These are phyloP conservation scores for Platanthera zijinensis DNA, from an alignment of 106 monocot species.

Conservation along the genomic window DNA sequence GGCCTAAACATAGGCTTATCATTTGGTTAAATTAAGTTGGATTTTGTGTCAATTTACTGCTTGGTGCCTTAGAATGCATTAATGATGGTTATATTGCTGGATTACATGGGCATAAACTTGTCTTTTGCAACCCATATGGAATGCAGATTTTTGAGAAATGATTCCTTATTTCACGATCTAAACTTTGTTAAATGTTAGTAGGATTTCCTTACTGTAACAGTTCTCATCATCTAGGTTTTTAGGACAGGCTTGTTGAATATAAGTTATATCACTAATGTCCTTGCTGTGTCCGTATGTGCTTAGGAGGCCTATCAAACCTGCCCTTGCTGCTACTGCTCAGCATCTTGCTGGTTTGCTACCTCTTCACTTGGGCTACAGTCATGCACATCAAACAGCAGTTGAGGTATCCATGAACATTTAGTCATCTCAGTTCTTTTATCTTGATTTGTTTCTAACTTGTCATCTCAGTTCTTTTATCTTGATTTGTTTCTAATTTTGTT, in stretches of 20 bases:
- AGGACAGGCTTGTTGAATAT: background rate
- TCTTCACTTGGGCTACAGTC: constrained; percentile 89
- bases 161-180: background rate
- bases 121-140: background rate
- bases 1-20: background rate
- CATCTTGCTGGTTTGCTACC: constrained; percentile 89
- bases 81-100: background rate
- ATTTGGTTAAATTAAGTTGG: background rate
- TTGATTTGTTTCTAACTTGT: background rate
- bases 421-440: background rate
- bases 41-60: background rate
- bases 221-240: background rate
- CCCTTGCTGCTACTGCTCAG: constrained; percentile 82
- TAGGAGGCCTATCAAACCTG: constrained; percentile 88
- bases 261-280: background rate
- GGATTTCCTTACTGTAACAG: background rate
- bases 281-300: background rate
- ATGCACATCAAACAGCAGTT: constrained; percentile 88
- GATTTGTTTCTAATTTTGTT: background rate
- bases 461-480: background rate
- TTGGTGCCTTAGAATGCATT: background rate
- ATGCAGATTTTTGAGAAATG: background rate
- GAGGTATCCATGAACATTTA: constrained; percentile 41
- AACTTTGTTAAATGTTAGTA: background rate
- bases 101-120: background rate